Percentiles rank a stretch among this genome's conserved stretches.
These are phyloP conservation scores for Psilocybe subaeruginosa DNA, from an alignment of 768 basidiomycete species.

Conservation along the genomic window DNA sequence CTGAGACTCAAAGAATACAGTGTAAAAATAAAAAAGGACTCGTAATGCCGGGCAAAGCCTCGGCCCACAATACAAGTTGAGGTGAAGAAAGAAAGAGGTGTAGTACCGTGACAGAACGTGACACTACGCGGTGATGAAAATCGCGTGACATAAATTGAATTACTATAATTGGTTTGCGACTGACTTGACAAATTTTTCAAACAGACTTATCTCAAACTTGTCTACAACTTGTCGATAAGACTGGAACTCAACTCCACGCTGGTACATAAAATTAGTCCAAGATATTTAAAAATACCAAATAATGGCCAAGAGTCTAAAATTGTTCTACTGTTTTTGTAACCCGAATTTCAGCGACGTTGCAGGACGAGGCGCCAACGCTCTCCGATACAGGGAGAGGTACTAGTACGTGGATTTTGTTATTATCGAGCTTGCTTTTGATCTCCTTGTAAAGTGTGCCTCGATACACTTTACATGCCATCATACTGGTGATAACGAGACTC, in stretches of 20 bases:
- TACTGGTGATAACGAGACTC: constrained; percentile 10
- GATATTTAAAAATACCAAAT: too few relatives aligned
- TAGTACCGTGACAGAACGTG: constrained; percentile 16
- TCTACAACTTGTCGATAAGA: too few relatives aligned
- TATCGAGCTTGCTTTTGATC: constrained; percentile 1
- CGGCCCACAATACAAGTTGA: too few relatives aligned
- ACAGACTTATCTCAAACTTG: too few relatives aligned
- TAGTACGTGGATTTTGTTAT: background rate
- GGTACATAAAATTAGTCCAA: too few relatives aligned
- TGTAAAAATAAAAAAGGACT: too few relatives aligned
- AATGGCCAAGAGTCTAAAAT: background rate
- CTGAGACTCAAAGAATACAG: too few relatives aligned
- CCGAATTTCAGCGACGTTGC: constrained; percentile 4
- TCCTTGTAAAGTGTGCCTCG: background rate
- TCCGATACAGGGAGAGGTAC: background rate
- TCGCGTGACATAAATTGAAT: background rate
- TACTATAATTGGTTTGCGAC: background rate
- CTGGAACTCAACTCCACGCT: too few relatives aligned
- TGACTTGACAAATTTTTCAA: too few relatives aligned
- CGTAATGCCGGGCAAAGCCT: too few relatives aligned
- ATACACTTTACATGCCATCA: constrained; percentile 14
- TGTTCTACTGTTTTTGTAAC: constrained; percentile 18
- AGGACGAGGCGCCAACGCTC: background rate
- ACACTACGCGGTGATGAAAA: constrained; percentile 14
- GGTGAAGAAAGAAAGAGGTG: background rate